Conservation (phyloP, 441 rosid species). For the Adansonia madagascariensis region DNA sequence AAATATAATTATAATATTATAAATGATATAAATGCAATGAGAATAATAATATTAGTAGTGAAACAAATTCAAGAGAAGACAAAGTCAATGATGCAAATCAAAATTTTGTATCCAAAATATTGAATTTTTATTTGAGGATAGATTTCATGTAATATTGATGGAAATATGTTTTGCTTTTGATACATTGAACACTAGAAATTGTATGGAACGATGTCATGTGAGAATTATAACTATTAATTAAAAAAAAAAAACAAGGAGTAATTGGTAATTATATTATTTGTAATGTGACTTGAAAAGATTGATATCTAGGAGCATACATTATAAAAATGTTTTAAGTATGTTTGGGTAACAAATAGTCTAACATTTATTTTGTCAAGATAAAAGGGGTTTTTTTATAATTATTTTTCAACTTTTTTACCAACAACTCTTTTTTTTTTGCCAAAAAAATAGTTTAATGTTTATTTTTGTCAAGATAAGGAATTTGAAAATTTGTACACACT, state of each 20-base stretch:
- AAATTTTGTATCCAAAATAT: not conserved
- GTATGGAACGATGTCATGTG: not conserved
- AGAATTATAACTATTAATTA: not conserved
- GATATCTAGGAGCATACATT: not conserved
- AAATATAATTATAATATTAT: too few species aligned
- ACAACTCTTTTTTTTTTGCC: too few species aligned
- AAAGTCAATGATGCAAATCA: constrained; percentile 8
- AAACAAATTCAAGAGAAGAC: constrained; percentile 21
- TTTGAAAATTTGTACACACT: too few species aligned
- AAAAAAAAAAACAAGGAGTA: not conserved
- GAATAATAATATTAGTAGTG: constrained; percentile 3
- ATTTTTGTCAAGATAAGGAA: too few species aligned
- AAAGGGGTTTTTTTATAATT: too few species aligned
- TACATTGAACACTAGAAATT: not conserved
- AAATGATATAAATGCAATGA: too few species aligned
- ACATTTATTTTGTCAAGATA: too few species aligned
- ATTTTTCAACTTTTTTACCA: too few species aligned
- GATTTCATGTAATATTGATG: constrained; percentile 6
- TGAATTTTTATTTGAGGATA: not conserved
- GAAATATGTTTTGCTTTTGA: not conserved
- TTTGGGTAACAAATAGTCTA: too few species aligned
- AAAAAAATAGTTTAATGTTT: too few species aligned
- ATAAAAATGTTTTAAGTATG: too few species aligned
- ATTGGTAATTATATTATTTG: not conserved
- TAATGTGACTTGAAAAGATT: not conserved